Evolutionary conservation across 306 rosid genomes (phyloP).

Genomic region (Gleditsia sinensis): DNA sequence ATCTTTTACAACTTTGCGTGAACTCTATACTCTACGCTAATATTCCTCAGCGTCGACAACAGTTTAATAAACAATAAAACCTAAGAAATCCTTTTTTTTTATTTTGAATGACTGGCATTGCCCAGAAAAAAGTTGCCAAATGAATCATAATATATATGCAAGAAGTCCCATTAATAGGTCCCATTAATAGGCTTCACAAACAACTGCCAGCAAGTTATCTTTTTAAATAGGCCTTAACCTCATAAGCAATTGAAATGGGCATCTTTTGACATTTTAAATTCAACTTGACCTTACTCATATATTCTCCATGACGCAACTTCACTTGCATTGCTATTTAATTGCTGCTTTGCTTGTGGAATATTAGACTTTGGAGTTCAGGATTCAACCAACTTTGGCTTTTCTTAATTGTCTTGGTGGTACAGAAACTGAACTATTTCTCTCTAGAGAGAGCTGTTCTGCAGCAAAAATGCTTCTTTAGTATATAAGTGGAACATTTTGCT

Average conservation of each 20-base stretch:
- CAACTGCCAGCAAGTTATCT: not conserved
- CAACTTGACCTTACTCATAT: conserved; percentile 34
- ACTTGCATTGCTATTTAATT: not conserved
- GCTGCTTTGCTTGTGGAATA: conserved; percentile 42
- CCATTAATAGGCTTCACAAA: not conserved
- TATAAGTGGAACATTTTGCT: not conserved
- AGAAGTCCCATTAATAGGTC: no score
- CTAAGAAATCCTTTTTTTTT: not conserved
- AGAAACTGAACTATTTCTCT: not conserved
- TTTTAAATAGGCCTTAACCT: no score
- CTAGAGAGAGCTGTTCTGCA: no score
- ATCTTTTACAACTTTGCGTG: not conserved
- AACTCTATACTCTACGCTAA: not conserved
- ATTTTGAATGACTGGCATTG: not conserved
- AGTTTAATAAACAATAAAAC: not conserved
- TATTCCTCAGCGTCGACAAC: not conserved
- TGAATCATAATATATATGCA: not conserved
- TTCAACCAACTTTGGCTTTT: no score
- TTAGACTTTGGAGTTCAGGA: conserved; percentile 12
- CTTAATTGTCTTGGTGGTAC: no score
- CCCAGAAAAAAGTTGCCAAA: not conserved
- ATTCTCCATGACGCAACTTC: not conserved
- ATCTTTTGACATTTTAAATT: conserved; percentile 35
- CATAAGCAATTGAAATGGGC: conserved; percentile 21
- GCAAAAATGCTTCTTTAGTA: not conserved